These are phyloP conservation scores for Wallacemonas rigidus DNA, from an alignment of 208 protist species.

Conservation along the genomic window DNA sequence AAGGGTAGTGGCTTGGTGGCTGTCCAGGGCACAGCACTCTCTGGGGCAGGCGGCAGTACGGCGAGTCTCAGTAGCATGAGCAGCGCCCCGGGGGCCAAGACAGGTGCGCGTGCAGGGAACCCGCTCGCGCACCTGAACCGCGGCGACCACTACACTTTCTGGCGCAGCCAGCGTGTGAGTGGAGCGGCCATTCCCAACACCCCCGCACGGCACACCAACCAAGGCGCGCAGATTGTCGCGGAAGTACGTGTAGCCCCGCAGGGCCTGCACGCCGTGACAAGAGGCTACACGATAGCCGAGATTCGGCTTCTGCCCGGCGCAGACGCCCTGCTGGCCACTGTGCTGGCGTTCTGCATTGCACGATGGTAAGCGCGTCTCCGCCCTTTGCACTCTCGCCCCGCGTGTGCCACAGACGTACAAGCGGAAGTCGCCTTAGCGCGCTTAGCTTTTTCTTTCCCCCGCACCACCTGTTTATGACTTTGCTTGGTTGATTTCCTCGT, in stretches of 20 bases:
- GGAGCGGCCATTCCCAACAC: constrained; percentile 29
- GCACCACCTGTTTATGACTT: too few species aligned
- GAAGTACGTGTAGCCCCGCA: constrained; percentile 46
- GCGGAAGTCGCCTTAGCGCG: too few species aligned
- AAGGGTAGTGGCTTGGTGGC: constrained; percentile 4
- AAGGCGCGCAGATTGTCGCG: constrained; percentile 61
- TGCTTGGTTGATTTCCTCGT: too few species aligned
- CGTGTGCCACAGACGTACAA: too few species aligned
- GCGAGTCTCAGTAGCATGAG: constrained; percentile 8
- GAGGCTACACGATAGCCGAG: constrained; percentile 52
- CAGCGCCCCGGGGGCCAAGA: constrained; percentile 1
- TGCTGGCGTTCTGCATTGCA: constrained; percentile 59
- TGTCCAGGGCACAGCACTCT: neutral
- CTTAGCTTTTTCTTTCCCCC: too few species aligned
- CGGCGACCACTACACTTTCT: constrained; percentile 44
- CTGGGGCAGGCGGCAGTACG: constrained; percentile 1
- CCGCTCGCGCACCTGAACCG: constrained; percentile 4
- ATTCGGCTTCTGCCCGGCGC: constrained; percentile 52
- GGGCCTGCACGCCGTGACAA: constrained; percentile 25
- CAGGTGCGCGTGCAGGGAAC: neutral
- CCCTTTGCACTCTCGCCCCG: too few species aligned
- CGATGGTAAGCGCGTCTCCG: constrained; percentile 38
- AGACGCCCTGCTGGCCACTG: constrained; percentile 67
- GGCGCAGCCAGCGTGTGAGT: constrained; percentile 42
- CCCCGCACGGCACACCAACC: constrained; percentile 34